Evolutionary conservation across 2,329 filamentous ascomycete species (phyloP).

Genomic region (Leptographium radiaticola): DNA sequence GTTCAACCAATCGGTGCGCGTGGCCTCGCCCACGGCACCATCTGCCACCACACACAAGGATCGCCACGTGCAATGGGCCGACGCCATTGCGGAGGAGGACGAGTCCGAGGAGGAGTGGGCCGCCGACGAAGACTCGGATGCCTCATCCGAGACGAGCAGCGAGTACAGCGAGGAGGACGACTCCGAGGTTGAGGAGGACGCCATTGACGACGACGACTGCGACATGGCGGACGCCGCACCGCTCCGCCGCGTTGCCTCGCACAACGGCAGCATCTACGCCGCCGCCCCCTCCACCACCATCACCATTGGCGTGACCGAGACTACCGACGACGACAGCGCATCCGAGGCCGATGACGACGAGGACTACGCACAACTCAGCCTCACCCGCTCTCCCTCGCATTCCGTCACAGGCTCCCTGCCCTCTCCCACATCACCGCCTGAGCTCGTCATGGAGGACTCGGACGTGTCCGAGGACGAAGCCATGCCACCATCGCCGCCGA

Average conservation of each 20-base stretch:
- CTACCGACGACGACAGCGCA: conserved; percentile 16
- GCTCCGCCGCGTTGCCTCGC: conserved; percentile 31
- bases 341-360: conserved; percentile 46
- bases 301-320: conserved; percentile 19
- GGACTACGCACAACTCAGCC: conserved; percentile 50
- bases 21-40: conserved; percentile 28
- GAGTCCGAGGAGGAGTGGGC: conserved; percentile 54
- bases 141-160: conserved; percentile 33
- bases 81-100: conserved; percentile 56
- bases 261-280: conserved; percentile 19
- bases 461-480: conserved; percentile 56
- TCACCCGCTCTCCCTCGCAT: conserved; percentile 58
- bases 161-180: conserved; percentile 37
- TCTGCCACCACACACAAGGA: conserved; percentile 25
- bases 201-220: conserved; percentile 34
- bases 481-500: conserved; percentile 59
- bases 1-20: conserved; percentile 92
- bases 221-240: conserved; percentile 38
- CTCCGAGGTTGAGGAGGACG: conserved; percentile 30
- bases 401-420: conserved; percentile 36
- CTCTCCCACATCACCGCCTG: conserved; percentile 41
- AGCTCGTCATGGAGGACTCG: conserved; percentile 47
- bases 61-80: conserved; percentile 78
- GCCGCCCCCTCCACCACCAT: conserved; percentile 11
- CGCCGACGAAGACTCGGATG: conserved; percentile 42